Evolutionary conservation across 2,329 filamentous ascomycete species (phyloP).

Genomic region (Drechslera avenae): DNA sequence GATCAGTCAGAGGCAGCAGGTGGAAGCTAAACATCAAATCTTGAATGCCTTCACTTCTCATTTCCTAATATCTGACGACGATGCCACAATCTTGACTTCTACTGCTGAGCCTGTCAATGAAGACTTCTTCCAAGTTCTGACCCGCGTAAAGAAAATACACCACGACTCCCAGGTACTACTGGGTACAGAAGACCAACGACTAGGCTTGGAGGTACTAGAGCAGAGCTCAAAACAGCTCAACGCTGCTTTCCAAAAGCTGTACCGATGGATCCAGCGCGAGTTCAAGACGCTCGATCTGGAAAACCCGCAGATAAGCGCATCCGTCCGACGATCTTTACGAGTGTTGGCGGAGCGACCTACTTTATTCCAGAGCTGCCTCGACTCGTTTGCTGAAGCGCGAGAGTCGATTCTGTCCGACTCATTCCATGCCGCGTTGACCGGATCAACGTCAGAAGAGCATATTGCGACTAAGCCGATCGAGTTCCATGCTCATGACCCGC

Average conservation of each 20-base stretch:
- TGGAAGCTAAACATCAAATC: conserved; percentile 80
- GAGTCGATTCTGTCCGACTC: conserved; percentile 86
- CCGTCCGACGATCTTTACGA: conserved; percentile 81
- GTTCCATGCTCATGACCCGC: conserved; percentile 85
- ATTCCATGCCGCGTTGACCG: conserved; percentile 87
- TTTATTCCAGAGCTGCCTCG: conserved; percentile 89
- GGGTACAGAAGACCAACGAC: conserved; percentile 84
- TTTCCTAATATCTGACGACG: conserved; percentile 83
- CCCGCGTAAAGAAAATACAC: conserved; percentile 83
- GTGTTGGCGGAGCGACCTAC: conserved; percentile 88
- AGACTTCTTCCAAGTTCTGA: conserved; percentile 77
- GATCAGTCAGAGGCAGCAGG: conserved; percentile 71
- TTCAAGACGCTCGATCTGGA: conserved; percentile 93
- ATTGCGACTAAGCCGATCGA: conserved; percentile 81
- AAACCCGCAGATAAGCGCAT: conserved; percentile 86
- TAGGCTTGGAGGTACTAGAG: conserved; percentile 91
- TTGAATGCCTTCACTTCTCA: conserved; percentile 78
- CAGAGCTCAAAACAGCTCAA: conserved; percentile 86
- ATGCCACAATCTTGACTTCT: conserved; percentile 75
- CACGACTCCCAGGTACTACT: conserved; percentile 87
- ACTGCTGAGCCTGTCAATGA: conserved; percentile 83
- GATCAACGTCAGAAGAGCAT: conserved; percentile 64
- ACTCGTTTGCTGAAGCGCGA: conserved; percentile 88
- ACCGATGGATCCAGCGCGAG: conserved; percentile 91
- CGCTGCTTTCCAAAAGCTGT: conserved; percentile 90